Percentiles rank a stretch among this genome's conserved stretches.
Evolutionary conservation across 2,329 filamentous ascomycete species (phyloP).

Genomic region (Beauveria medogensis): DNA sequence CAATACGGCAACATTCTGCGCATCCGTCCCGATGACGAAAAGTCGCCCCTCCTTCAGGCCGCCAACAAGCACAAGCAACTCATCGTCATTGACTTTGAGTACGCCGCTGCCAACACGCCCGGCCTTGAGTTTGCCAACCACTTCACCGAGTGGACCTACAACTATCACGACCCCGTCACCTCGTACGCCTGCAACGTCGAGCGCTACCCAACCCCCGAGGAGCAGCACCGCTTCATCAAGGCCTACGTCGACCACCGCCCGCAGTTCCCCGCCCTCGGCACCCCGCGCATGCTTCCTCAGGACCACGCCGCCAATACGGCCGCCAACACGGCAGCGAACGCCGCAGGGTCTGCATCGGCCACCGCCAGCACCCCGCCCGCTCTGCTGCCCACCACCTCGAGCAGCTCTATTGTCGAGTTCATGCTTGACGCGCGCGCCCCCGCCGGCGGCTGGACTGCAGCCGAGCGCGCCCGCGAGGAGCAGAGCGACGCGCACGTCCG

Average conservation of each 20-base stretch:
- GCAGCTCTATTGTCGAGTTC: slow-evolving; percentile 57
- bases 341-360: not conserved
- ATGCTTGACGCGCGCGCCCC: slow-evolving; percentile 70
- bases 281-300: slow-evolving; percentile 39
- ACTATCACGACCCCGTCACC: slow-evolving; percentile 70
- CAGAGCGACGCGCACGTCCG: slow-evolving; percentile 59
- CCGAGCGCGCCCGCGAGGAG: slow-evolving; percentile 54
- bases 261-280: slow-evolving; percentile 48
- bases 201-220: slow-evolving; percentile 67
- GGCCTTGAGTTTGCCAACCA: slow-evolving; percentile 96
- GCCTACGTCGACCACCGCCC: slow-evolving; percentile 81
- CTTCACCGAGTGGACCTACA: slow-evolving; percentile 97
- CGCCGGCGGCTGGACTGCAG: slow-evolving; percentile 40
- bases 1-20: slow-evolving; percentile 98
- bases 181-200: slow-evolving; percentile 61
- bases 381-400: slow-evolving; percentile 29
- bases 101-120: slow-evolving; percentile 78
- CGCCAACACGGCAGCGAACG: slow-evolving; percentile 17
- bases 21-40: slow-evolving; percentile 54
- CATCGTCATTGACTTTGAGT: slow-evolving; percentile 97
- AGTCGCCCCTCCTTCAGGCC: slow-evolving; percentile 80
- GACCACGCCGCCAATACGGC: slow-evolving; percentile 29
- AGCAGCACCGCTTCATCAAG: slow-evolving; percentile 77
- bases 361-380: slow-evolving; percentile 20
- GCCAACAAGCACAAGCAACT: slow-evolving; percentile 94